Evolutionary conservation across 2,329 filamentous ascomycete species (phyloP).

Genomic region (Pestalotiopsis fici): DNA sequence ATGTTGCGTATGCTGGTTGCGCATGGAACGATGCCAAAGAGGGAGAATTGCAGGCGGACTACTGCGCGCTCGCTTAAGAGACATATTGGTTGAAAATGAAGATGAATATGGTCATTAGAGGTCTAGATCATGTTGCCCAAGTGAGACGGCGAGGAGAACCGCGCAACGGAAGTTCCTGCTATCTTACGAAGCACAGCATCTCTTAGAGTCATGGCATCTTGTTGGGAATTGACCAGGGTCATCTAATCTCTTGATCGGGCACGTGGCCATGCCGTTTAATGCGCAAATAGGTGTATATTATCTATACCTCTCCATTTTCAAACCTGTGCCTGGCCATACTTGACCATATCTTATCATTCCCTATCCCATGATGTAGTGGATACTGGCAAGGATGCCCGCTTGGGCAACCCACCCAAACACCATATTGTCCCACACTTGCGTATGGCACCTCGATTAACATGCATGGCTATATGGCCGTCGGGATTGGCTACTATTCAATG

Average conservation of each 20-base stretch:
- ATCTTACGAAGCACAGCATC: background rate
- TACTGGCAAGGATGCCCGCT: background rate
- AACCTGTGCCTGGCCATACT: background rate
- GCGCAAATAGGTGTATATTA: too few relatives aligned
- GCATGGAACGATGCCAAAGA: background rate
- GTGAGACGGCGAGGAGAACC: too few relatives aligned
- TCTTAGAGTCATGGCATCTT: too few relatives aligned
- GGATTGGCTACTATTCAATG: background rate
- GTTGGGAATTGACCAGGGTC: too few relatives aligned
- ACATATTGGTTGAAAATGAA: too few relatives aligned
- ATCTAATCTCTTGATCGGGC: too few relatives aligned
- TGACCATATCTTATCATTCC: background rate
- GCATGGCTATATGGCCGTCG: background rate
- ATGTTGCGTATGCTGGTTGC: background rate
- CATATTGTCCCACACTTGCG: slow-evolving; percentile 4
- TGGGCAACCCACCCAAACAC: background rate
- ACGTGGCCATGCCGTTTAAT: too few relatives aligned
- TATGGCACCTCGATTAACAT: slow-evolving; percentile 1
- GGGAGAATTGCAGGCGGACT: too few relatives aligned
- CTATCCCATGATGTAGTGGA: background rate
- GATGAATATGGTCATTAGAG: too few relatives aligned
- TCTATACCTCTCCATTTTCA: background rate
- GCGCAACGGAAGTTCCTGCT: too few relatives aligned
- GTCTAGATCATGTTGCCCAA: too few relatives aligned
- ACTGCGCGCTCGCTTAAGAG: too few relatives aligned